Percentiles rank a stretch among this genome's conserved stretches.
Evolutionary conservation across 140 eudicot genomes (phyloP).

Genomic region (Ambrosia hybrid): DNA sequence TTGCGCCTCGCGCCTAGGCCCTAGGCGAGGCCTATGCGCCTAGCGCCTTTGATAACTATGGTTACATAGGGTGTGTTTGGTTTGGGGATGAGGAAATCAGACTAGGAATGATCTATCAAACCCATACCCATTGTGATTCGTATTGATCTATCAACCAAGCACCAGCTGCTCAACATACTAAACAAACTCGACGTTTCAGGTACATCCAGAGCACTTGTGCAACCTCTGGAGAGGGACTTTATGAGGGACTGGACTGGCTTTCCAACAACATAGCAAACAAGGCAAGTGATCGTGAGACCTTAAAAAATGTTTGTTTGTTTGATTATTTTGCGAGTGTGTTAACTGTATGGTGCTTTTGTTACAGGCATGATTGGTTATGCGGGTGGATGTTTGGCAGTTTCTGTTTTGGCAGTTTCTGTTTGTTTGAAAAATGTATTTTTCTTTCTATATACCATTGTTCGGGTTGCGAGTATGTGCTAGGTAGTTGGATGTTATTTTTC

Average conservation of each 20-base stretch:
- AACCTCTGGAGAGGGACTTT: conserved; percentile 53
- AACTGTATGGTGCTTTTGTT: neutral
- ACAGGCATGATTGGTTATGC: conserved; percentile 35
- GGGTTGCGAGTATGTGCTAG: conserved; percentile 29
- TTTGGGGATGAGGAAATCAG: neutral
- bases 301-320: neutral
- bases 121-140: neutral
- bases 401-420: conserved; percentile 15
- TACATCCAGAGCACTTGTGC: conserved; percentile 57
- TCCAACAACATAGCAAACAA: conserved; percentile 50
- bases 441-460: conserved; percentile 10
- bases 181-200: conserved; percentile 18
- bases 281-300: conserved; percentile 16
- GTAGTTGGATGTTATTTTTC: conserved; percentile 9
- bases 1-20: no score
- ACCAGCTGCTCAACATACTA: neutral
- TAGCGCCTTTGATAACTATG: no score
- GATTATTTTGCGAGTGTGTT: neutral
- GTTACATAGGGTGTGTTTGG: neutral
- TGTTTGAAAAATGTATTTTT: conserved; percentile 24
- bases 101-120: neutral
- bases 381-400: conserved; percentile 30
- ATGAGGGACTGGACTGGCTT: conserved; percentile 49
- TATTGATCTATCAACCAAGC: neutral
- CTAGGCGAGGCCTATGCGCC: no score